phyloP scores from a whole-genome alignment of 2,329 filamentous ascomycete genomes.

The Aspergillus proliferans region DNA sequence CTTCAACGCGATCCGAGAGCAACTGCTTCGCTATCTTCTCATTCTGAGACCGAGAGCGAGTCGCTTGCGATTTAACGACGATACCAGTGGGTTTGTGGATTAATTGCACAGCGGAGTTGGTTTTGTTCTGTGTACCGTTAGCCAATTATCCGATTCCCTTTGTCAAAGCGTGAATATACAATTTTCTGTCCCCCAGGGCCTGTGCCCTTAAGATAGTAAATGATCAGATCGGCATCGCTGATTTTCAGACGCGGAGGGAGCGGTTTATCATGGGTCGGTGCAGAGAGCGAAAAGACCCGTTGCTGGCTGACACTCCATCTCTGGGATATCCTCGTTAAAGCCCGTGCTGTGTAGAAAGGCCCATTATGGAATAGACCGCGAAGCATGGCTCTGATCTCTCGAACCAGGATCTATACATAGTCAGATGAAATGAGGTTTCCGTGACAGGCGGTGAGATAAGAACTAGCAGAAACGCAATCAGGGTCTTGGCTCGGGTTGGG shows the following conservation, averaged over 20 bases:
- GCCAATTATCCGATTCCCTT: not conserved
- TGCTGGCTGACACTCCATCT: not conserved
- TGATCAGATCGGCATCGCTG: constrained; percentile 70
- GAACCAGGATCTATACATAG: not conserved
- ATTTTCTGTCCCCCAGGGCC: constrained; percentile 97
- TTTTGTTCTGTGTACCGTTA: constrained; percentile 66
- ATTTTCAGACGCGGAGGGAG: constrained; percentile 72
- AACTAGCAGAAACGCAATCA: too few relatives aligned
- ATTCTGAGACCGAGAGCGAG: constrained; percentile 79
- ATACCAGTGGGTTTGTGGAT: constrained; percentile 85
- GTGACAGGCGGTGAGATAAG: too few relatives aligned
- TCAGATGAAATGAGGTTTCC: too few relatives aligned
- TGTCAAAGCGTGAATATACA: constrained; percentile 40
- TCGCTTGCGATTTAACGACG: constrained; percentile 90
- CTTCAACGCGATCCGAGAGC: constrained; percentile 71
- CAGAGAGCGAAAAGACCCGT: constrained; percentile 18
- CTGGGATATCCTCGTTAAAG: not conserved
- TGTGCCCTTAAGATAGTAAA: constrained; percentile 81
- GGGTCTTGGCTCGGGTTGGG: too few relatives aligned
- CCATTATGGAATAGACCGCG: not conserved
- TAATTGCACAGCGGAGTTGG: constrained; percentile 86
- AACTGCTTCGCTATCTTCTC: constrained; percentile 74
- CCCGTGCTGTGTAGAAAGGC: not conserved
- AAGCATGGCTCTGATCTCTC: not conserved
- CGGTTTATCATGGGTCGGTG: constrained; percentile 43